Base-by-base conservation (phyloP, 2,329 filamentous ascomycete species). In the Cadophora malorum region DNA sequence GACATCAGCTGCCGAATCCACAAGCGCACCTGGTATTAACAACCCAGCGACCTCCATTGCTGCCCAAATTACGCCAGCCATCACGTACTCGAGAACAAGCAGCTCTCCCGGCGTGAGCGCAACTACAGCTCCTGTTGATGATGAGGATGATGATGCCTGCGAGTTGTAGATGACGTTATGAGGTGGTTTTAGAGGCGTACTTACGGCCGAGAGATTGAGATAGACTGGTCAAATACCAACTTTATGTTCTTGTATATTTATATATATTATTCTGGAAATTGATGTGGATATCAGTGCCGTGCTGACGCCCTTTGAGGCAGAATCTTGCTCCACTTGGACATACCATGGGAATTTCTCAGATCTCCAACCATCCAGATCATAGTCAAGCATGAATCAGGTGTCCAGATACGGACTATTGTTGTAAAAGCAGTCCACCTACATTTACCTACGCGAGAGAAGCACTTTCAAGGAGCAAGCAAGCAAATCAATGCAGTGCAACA, bases 91-190 rank as follows among this genome's bases (percentile, higher is more conserved):
- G n/a, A 50, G 60, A 50, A 49, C 45, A 21, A 33, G 25, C 31
- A 59, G 33, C 56, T 23, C n/a, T 28, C 14, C 56, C 19, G 41
- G 56, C 21, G 23, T 23, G 33, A 25, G 6, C 35, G 4, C 21
- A 9, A 60, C 38, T 16, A 14, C 38, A 21, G 14, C 59, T 10
- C 23, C 59, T 10, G 41, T 62, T 31, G 59, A 31, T 5, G 59
- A 31, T 14, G 35, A 62, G n/a, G 59, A 61, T 5, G 58, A 62
- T 33, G 59, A 62, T 25, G 19, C 59, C 14, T 62, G 59, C 25
- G 38, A 47, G 23, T 28, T 62, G 14, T 62, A 45, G 45, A 33
- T n/a, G 25, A 55, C 4, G 50, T 16, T 16, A 4, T 53, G 16
- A 4, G 12, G 28, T 10, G 1, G 10, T 53, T 12, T 28, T 28